A percentile compares a stretch with the other conserved stretches of the same genome.
These are phyloP conservation scores for Rhodotorula graminis DNA, from an alignment of 768 basidiomycete species.

Conservation along the genomic window DNA sequence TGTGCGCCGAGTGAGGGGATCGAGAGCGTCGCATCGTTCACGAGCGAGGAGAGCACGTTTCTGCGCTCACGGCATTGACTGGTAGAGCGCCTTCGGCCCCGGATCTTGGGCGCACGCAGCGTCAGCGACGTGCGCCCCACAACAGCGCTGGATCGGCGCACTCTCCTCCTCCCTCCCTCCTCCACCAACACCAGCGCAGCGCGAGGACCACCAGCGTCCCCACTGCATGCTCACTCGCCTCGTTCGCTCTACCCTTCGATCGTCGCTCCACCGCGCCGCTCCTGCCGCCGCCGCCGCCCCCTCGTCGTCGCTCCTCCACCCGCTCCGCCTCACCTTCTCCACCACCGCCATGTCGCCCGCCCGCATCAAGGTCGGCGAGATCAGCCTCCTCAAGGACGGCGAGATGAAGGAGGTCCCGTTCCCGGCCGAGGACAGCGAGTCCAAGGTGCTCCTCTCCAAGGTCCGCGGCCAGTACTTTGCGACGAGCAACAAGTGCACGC, in stretches of 20 bases:
- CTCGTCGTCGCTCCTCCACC: not conserved
- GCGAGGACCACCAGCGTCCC: not conserved
- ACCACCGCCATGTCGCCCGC: conserved; percentile 1
- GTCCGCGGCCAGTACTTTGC: conserved; percentile 58
- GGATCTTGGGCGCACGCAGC: no score
- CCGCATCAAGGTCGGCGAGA: conserved; percentile 56
- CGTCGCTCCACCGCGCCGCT: no score
- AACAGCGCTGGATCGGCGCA: no score
- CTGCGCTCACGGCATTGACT: no score
- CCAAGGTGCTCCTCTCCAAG: conserved; percentile 71
- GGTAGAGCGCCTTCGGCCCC: no score
- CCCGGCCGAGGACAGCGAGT: conserved; percentile 59
- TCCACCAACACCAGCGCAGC: not conserved
- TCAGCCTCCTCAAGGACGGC: conserved; percentile 60
- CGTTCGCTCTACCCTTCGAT: not conserved
- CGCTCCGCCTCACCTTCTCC: not conserved
- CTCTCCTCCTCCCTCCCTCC: no score
- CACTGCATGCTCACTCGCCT: not conserved
- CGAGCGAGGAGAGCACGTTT: no score
- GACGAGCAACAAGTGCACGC: conserved; percentile 80
- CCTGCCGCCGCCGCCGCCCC: not conserved
- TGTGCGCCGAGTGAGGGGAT: no score
- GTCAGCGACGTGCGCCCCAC: no score
- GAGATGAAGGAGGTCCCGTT: conserved; percentile 68
- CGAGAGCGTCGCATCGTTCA: no score